phyloP scores from a whole-genome alignment of 176 grass and related monocot species.

The Lolium multiflorum region DNA sequence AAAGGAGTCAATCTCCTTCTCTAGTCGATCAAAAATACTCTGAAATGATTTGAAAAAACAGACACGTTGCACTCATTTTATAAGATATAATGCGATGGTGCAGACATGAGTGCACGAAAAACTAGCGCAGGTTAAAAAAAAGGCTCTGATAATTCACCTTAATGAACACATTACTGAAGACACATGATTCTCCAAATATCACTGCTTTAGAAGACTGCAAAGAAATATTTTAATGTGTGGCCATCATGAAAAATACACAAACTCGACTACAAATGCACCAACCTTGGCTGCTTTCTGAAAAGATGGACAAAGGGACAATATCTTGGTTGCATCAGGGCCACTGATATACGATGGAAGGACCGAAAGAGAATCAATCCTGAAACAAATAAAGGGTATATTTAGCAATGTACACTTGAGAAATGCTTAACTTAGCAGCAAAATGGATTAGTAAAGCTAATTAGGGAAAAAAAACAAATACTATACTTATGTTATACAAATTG shows the following conservation, averaged over 20 bases:
- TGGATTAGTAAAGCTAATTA: constrained; percentile 17
- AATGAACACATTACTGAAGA: constrained; percentile 74
- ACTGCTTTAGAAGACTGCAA: constrained; percentile 91
- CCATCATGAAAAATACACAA: constrained; percentile 44
- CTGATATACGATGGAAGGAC: constrained; percentile 88
- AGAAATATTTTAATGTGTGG: constrained; percentile 39
- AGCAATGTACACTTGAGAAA: constrained; percentile 12
- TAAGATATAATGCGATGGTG: constrained; percentile 7
- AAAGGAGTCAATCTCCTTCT: constrained; percentile 84
- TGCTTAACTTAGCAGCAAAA: constrained; percentile 35
- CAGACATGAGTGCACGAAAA: constrained; percentile 14
- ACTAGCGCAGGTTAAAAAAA: background rate
- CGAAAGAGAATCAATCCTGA: constrained; percentile 93
- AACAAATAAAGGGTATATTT: constrained; percentile 37
- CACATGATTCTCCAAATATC: constrained; percentile 77
- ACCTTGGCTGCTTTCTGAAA: constrained; percentile 88
- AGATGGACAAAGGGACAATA: constrained; percentile 84
- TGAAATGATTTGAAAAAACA: constrained; percentile 42
- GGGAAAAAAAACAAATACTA: background rate
- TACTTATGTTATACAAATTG: background rate
- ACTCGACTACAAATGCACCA: constrained; percentile 38
- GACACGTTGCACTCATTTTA: constrained; percentile 5
- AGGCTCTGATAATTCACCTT: constrained; percentile 60
- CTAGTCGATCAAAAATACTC: constrained; percentile 79
- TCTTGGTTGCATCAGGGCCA: constrained; percentile 79